Evolutionary conservation across 2,329 filamentous ascomycete species (phyloP), one percentile per base, ranked within the genome.

Genomic region (Myriosclerotinia duriaeana): DNA sequence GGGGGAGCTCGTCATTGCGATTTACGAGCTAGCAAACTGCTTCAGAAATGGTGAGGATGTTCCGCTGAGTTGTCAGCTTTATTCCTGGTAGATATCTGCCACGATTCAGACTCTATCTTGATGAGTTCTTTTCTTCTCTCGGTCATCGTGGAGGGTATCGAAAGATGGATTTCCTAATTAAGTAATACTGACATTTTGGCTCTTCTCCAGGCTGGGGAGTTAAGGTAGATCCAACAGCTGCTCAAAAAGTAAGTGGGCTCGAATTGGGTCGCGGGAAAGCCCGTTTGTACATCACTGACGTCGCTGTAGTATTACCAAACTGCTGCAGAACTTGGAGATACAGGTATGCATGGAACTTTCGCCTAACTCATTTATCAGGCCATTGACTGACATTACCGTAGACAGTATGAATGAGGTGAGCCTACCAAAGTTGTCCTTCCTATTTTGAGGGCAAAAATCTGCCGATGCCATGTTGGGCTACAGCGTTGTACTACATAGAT

Each of bases 351-450:
- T 38, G 53, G 44, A 53, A 61, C 71, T 60, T 56, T 44, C 70
- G 70, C 67, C 68, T 61, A 53, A 69, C 58, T 64, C 55, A 40
- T 50, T 26, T 53, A 55, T 65, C 40, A 53, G 50, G 66, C 65
- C 58, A 53, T 61, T 58, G 40, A 72, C 72, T 76, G 50, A 75
- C 69, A 69, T 68, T 72, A 69, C 70, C 68, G 68, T 72, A 88
- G 95, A 99, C 80, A 95, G 93, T 67, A 97, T 98, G 93, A 97
- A 97, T 76, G 94, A 98, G 79, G 89, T 89, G 64, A 66, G 55
- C 64, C 55, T 65, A 61, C 46, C 46, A 60, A 26, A 53, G 30
- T 48, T 26, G 30, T n/a, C 34, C 20, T 65, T 34, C 36, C 48
- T 44, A 53, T 20, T 38, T 30, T 53, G 38, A 53, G 44, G 30